Conservation (phyloP, 305 asterid genomes). For the Fraxinus baroniana region DNA sequence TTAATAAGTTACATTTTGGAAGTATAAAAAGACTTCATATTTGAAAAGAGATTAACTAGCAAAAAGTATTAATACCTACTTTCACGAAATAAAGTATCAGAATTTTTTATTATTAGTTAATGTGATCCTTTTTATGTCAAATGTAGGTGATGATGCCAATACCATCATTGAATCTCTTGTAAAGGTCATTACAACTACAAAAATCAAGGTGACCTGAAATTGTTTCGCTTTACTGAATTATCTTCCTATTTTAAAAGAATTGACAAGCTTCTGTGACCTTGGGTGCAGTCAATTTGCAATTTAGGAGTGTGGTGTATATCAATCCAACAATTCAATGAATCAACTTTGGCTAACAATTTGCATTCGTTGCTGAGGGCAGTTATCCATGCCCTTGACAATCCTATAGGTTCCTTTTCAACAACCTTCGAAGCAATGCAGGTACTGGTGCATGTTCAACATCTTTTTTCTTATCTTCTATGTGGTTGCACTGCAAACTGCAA, state of each 20-base stretch:
- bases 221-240: background rate
- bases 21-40: background rate
- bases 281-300: constrained; percentile 71
- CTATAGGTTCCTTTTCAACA: constrained; percentile 66
- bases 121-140: constrained; percentile 15
- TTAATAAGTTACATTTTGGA: background rate
- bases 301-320: constrained; percentile 81
- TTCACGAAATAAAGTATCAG: background rate
- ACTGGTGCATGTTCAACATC: constrained; percentile 14
- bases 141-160: constrained; percentile 51
- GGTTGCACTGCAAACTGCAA: background rate
- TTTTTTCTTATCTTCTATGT: background rate
- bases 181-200: constrained; percentile 48
- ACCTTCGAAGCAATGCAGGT: constrained; percentile 88
- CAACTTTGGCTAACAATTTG: constrained; percentile 46
- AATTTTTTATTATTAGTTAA: constrained; percentile 14
- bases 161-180: constrained; percentile 54
- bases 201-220: constrained; percentile 50
- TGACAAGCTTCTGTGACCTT: constrained; percentile 25
- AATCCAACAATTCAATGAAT: constrained; percentile 54
- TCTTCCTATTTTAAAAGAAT: constrained; percentile 17
- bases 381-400: constrained; percentile 67
- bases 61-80: background rate
- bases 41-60: background rate
- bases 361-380: constrained; percentile 55